These are phyloP conservation scores for Solanum habrochaites DNA, from an alignment of 257 asterid genomes.

Conservation along the genomic window DNA sequence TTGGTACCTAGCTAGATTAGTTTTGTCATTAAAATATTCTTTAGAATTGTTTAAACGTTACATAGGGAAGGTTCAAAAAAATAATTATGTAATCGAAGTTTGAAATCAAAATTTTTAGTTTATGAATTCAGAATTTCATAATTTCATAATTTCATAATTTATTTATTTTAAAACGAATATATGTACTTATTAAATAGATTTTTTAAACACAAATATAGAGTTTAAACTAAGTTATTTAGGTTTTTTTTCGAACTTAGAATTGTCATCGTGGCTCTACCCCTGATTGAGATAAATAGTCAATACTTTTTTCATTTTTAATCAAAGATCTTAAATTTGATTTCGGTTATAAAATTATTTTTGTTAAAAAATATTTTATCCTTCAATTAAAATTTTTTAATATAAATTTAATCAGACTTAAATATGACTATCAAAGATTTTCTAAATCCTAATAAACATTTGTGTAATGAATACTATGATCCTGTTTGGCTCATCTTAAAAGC, in stretches of 20 bases:
- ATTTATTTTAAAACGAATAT: not conserved
- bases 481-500: too few relatives aligned
- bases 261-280: not conserved
- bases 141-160: not conserved
- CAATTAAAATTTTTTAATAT: not conserved
- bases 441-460: not conserved
- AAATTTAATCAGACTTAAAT: not conserved
- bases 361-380: fast-evolving
- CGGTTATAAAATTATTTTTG: not conserved
- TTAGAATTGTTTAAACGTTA: not conserved
- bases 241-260: not conserved
- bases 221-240: not conserved
- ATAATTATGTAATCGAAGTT: not conserved
- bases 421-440: fast-evolving
- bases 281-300: not conserved
- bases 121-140: not conserved
- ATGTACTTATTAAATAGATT: not conserved
- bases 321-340: fast-evolving
- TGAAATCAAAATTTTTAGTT: not conserved
- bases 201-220: not conserved
- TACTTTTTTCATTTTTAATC: not conserved
- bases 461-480: too few relatives aligned
- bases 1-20: not conserved
- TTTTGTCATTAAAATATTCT: not conserved
- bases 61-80: slow-evolving; percentile 13